Conservation (phyloP, 1,139 yeast species). For the Blastobotrys proliferans region DNA sequence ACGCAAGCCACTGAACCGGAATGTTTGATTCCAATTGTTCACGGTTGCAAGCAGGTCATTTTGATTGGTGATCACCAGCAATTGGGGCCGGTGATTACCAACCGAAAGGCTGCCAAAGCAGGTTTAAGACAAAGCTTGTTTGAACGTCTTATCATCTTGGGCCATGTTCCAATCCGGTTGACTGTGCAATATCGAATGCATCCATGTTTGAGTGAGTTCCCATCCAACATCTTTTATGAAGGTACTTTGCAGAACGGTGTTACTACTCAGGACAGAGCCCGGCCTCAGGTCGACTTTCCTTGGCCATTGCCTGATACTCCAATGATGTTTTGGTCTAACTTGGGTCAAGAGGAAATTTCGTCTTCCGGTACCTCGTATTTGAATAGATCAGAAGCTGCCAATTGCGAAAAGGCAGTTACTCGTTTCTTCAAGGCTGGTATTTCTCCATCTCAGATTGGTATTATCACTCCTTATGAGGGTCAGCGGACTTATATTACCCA, state of each 20-base stretch:
- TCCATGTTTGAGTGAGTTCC: constrained; percentile 80
- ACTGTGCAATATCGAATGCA: constrained; percentile 97
- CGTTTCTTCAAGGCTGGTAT: constrained; percentile 77
- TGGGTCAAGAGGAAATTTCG: constrained; percentile 85
- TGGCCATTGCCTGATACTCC: constrained; percentile 85
- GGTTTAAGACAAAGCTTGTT: constrained; percentile 82
- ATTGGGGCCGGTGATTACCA: constrained; percentile 84
- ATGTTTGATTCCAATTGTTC: constrained; percentile 79
- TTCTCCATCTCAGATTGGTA: constrained; percentile 77
- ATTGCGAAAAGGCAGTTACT: constrained; percentile 76
- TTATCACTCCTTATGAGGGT: constrained; percentile 92
- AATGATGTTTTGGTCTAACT: constrained; percentile 93
- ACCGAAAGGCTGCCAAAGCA: constrained; percentile 75
- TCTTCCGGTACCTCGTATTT: constrained; percentile 79
- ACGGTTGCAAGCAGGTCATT: constrained; percentile 84
- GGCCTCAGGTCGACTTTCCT: constrained; percentile 61
- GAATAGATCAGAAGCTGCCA: constrained; percentile 88
- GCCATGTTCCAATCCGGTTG: constrained; percentile 78
- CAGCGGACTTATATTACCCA: constrained; percentile 81
- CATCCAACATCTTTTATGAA: constrained; percentile 90
- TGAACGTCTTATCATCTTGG: constrained; percentile 79
- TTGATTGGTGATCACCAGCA: constrained; percentile 96
- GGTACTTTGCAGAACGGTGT: constrained; percentile 92
- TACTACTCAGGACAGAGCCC: constrained; percentile 62
- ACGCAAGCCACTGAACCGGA: constrained; percentile 96